Conservation (phyloP, 768 basidiomycete genomes). For the Favolaschia claudopus region DNA sequence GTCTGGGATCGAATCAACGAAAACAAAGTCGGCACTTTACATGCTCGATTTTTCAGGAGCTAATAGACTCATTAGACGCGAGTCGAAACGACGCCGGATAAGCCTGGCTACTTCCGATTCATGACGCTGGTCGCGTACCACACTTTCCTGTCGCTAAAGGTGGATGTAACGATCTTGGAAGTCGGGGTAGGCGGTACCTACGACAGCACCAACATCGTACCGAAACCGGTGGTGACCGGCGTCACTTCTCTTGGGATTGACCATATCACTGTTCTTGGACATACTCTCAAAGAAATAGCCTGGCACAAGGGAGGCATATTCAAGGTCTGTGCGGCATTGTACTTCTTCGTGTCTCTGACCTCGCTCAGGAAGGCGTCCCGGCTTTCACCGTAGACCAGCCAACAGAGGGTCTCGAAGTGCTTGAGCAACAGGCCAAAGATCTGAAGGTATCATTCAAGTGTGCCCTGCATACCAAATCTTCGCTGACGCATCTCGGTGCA, state of each 20-base stretch:
- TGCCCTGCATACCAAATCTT: slow-evolving; percentile 1
- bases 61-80: slow-evolving; percentile 46
- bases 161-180: slow-evolving; percentile 93
- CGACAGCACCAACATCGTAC: slow-evolving; percentile 96
- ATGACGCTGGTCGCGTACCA: slow-evolving; percentile 93
- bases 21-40: slow-evolving; percentile 59
- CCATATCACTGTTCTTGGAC: slow-evolving; percentile 87
- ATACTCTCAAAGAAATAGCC: slow-evolving; percentile 88
- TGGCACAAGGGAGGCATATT: slow-evolving; percentile 97
- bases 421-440: slow-evolving; percentile 72
- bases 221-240: slow-evolving; percentile 88
- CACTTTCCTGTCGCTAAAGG: slow-evolving; percentile 80
- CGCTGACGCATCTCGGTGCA: slow-evolving; percentile 1
- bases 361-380: slow-evolving; percentile 72
- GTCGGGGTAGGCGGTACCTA: slow-evolving; percentile 95
- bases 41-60: not conserved
- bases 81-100: slow-evolving; percentile 60
- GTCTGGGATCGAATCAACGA: slow-evolving; percentile 87
- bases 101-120: slow-evolving; percentile 95
- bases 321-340: slow-evolving; percentile 61
- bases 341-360: not conserved
- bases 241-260: slow-evolving; percentile 92
- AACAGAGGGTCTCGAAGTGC: slow-evolving; percentile 67
- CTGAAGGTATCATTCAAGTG: slow-evolving; percentile 54
- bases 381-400: slow-evolving; percentile 87